Conservation (phyloP, 352 stramenopile genomes). For the Phytophthora kernoviae region DNA sequence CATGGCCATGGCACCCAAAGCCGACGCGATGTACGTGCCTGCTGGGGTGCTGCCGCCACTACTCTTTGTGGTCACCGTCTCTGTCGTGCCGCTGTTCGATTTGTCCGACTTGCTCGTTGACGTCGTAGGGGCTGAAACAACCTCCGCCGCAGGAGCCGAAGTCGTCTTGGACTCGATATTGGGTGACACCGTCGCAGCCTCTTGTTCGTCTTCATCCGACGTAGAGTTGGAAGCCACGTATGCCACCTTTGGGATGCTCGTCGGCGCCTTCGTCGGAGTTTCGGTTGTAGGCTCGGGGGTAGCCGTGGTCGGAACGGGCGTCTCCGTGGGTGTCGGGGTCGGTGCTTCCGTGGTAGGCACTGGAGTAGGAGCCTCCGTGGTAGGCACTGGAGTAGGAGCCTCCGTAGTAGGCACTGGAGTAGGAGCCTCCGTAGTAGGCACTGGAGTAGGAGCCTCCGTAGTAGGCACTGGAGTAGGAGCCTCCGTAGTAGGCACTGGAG, state of each 20-base stretch:
- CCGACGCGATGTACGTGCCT: constrained; percentile 15
- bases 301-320: constrained; percentile 8
- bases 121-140: constrained; percentile 13
- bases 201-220: constrained; percentile 18
- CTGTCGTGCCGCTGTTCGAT: constrained; percentile 9
- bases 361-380: constrained; percentile 17
- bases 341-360: constrained; percentile 11
- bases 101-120: constrained; percentile 11
- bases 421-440: constrained; percentile 7
- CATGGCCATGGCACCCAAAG: constrained; percentile 23
- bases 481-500: constrained; percentile 9
- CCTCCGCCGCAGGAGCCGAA: constrained; percentile 1
- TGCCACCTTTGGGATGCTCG: constrained; percentile 2
- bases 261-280: constrained; percentile 6
- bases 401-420: constrained; percentile 12
- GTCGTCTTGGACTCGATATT: constrained; percentile 14
- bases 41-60: constrained; percentile 1
- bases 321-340: constrained; percentile 1
- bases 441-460: constrained; percentile 17
- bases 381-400: constrained; percentile 12
- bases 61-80: constrained; percentile 14
- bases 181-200: constrained; percentile 18
- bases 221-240: constrained; percentile 24
- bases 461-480: constrained; percentile 11
- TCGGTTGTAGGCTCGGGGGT: constrained; percentile 7